phyloP scores from a whole-genome alignment of 2,329 filamentous ascomycete species.

The Verticillium zaregamsianum region DNA sequence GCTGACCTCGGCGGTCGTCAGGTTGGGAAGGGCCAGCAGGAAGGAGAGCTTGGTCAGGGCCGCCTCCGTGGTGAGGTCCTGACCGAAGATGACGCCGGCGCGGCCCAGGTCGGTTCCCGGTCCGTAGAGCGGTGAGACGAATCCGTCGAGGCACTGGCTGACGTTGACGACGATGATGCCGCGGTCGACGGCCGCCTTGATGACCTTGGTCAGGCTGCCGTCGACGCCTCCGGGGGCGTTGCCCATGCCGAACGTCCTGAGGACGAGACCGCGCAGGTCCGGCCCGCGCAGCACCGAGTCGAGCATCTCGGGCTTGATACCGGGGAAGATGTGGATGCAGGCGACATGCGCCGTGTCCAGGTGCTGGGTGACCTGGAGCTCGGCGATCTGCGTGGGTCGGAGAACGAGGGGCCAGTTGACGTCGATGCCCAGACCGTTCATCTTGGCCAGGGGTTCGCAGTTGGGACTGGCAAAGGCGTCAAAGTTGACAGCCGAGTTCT shows the following conservation, averaged over 20 bases:
- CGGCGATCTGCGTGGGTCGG: constrained; percentile 67
- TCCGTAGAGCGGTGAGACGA: constrained; percentile 74
- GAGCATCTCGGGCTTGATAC: constrained; percentile 90
- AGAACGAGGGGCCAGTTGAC: constrained; percentile 77
- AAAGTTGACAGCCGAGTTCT: constrained; percentile 82
- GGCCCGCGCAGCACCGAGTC: constrained; percentile 75
- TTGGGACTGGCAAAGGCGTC: constrained; percentile 90
- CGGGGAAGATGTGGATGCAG: constrained; percentile 84
- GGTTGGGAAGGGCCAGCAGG: constrained; percentile 64
- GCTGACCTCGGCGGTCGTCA: constrained; percentile 63
- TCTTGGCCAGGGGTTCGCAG: constrained; percentile 72
- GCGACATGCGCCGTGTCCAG: constrained; percentile 86
- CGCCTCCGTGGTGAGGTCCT: constrained; percentile 86
- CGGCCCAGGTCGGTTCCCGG: constrained; percentile 73
- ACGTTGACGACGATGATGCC: constrained; percentile 88
- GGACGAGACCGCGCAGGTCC: constrained; percentile 74
- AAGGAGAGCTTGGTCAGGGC: constrained; percentile 89
- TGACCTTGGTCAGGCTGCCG: constrained; percentile 72
- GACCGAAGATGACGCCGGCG: constrained; percentile 83
- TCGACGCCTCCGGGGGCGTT: constrained; percentile 83
- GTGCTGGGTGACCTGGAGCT: constrained; percentile 69
- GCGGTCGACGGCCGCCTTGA: constrained; percentile 71
- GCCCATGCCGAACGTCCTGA: constrained; percentile 91
- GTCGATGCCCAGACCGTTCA: constrained; percentile 75
- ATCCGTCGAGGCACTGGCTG: constrained; percentile 79